Evolutionary conservation across 768 basidiomycete genomes (phyloP).

Genomic region (Tephrocybe sp.): DNA sequence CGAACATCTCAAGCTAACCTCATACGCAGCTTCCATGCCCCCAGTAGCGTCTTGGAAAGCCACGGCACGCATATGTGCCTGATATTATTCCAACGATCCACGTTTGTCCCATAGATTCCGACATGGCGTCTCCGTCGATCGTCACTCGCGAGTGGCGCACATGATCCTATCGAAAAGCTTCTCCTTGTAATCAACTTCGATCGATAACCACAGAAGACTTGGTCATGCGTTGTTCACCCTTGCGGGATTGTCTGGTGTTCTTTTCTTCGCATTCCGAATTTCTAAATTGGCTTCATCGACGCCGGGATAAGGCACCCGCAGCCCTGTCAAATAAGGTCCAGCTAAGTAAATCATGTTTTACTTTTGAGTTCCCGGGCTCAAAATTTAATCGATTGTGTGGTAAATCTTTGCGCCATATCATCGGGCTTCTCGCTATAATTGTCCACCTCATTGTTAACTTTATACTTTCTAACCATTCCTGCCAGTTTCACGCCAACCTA

Average conservation of each 20-base stretch:
- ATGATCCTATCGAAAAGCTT: background rate
- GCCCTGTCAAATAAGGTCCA: conserved; percentile 7
- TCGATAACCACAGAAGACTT: conserved; percentile 3
- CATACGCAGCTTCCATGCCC: no score
- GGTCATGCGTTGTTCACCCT: background rate
- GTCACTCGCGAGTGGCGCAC: conserved; percentile 3
- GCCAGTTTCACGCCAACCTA: background rate
- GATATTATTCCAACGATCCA: no score
- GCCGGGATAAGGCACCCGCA: conserved; percentile 9
- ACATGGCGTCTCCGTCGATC: background rate
- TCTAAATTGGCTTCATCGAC: conserved; percentile 1
- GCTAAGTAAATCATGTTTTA: conserved; percentile 2
- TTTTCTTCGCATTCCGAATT: background rate
- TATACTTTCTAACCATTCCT: conserved; percentile 1
- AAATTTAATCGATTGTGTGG: conserved; percentile 2
- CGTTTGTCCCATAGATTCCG: no score
- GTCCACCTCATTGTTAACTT: background rate
- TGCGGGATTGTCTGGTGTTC: background rate
- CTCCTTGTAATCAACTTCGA: background rate
- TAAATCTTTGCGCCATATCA: conserved; percentile 4
- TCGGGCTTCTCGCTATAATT: conserved; percentile 5
- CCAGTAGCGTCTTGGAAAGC: no score
- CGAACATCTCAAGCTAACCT: no score
- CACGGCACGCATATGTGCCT: no score
- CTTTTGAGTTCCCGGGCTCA: conserved; percentile 6